Evolutionary conservation across 2,329 filamentous ascomycete species (phyloP), one percentile per base, ranked within the genome.

Genomic region (Verticillium nonalfalfae): DNA sequence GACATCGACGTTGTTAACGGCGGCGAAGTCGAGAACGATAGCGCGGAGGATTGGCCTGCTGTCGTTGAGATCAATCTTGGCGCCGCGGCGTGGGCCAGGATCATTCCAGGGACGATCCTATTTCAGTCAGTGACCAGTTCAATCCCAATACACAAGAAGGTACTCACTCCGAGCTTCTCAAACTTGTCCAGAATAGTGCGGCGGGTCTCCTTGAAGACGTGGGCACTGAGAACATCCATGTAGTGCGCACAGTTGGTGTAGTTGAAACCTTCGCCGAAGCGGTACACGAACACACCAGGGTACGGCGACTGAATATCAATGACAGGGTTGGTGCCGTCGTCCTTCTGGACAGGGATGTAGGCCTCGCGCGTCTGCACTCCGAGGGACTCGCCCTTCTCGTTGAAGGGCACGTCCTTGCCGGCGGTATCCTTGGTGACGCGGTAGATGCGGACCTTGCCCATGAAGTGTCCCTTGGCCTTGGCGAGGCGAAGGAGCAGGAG

Each of bases 81-180:
- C 66, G 61, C 75, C 73, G 59, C 76, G 70, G 2, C 70, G 73
- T 40, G 74, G 79, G 63, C 73, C 77, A 7, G 78, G 74, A 63
- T 85, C 81, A 66, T 84, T 85, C 84, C 84, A 86, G 0, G 83
- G 79, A 1, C 82, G 78, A 64, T 86, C 74, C 68, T 73, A 15
- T 40, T 34, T 9, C 7, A 21, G 57, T 50, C 18, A 50, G 45
- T 5, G 15, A 50, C 26, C 0, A 3, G 21, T 4, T 50, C 21
- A 5, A 4, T 21, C 7, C 7, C 33, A 14, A 10, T 14, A 18
- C 14, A 1, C 7, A 26, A 7, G 0, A 31, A 10, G n/a, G 1
- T 7, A 74, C 76, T 71, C 73, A 79, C 77, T 40, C 79, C 79
- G 26, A 81, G 65, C 67, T 78, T 81, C n/a, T 78, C 79, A 56